A percentile compares a stretch with the other conserved stretches of the same genome.
Evolutionary conservation across 2,329 filamentous ascomycete species (phyloP).

Genomic region (Thelonectria rubi): DNA sequence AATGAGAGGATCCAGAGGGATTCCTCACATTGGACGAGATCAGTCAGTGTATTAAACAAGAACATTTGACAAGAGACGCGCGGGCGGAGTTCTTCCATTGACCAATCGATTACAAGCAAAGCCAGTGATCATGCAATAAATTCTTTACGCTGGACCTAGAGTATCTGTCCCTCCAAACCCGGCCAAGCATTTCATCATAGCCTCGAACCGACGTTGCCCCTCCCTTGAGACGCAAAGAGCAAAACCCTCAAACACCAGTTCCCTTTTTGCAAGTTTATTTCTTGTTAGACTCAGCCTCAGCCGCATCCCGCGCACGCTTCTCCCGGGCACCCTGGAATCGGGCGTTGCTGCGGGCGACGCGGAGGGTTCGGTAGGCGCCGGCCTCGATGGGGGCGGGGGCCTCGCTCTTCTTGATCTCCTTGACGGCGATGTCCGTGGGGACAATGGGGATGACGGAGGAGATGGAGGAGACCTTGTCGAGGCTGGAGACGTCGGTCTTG

Average conservation of each 20-base stretch:
- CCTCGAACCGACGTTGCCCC: slow-evolving; percentile 51
- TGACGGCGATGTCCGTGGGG: slow-evolving; percentile 71
- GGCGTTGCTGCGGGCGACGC: slow-evolving; percentile 83
- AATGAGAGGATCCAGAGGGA: not conserved
- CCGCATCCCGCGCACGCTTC: slow-evolving; percentile 92
- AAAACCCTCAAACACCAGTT: slow-evolving; percentile 55
- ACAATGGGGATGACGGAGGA: slow-evolving; percentile 74
- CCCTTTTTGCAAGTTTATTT: slow-evolving; percentile 70
- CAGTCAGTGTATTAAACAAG: too few species aligned
- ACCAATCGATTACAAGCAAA: slow-evolving; percentile 46
- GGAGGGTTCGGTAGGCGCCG: slow-evolving; percentile 87
- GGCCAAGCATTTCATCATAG: slow-evolving; percentile 49
- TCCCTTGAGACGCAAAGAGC: slow-evolving; percentile 53
- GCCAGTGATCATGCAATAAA: slow-evolving; percentile 54
- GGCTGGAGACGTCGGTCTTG: slow-evolving; percentile 80
- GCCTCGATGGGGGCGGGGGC: slow-evolving; percentile 79
- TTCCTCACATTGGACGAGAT: not conserved
- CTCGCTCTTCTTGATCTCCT: slow-evolving; percentile 83
- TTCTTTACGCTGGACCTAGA: slow-evolving; percentile 54
- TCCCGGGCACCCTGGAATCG: slow-evolving; percentile 84
- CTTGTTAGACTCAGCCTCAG: slow-evolving; percentile 84
- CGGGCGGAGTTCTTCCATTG: slow-evolving; percentile 43
- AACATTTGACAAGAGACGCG: slow-evolving; percentile 29
- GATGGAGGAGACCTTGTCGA: slow-evolving; percentile 62
- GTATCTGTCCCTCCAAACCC: slow-evolving; percentile 50